These are phyloP conservation scores for Rosa chinensis DNA, from an alignment of 306 rosid genomes.

Conservation along the genomic window DNA sequence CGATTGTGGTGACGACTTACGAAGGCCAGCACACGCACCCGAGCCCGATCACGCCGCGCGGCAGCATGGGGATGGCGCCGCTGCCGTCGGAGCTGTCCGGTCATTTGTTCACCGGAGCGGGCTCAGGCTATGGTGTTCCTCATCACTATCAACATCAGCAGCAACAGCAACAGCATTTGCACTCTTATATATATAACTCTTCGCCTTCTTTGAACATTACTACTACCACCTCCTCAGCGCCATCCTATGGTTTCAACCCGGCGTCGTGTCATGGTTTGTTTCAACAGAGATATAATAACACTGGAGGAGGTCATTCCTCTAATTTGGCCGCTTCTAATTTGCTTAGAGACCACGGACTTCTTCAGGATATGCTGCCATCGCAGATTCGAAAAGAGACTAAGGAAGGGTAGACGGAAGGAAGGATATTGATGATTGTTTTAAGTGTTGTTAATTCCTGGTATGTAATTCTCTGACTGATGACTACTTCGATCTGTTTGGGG, in stretches of 20 bases:
- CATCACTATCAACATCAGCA: constrained; percentile 28
- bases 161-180: constrained; percentile 27
- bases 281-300: constrained; percentile 29
- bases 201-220: constrained; percentile 34
- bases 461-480: constrained; percentile 23
- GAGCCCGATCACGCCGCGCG: constrained; percentile 54
- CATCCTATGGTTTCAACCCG: constrained; percentile 11
- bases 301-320: constrained; percentile 21
- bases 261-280: constrained; percentile 29
- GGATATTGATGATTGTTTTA: constrained; percentile 9
- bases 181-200: constrained; percentile 34
- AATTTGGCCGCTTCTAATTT: constrained; percentile 21
- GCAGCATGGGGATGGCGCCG: constrained; percentile 40
- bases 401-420: constrained; percentile 16
- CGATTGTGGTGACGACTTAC: constrained; percentile 76
- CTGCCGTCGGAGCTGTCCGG: background rate
- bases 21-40: constrained; percentile 89
- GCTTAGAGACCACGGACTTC: constrained; percentile 71
- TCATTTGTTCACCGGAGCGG: background rate
- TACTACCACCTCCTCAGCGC: background rate
- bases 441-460: constrained; percentile 13
- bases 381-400: constrained; percentile 51
- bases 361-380: constrained; percentile 69
- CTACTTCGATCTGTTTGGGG: background rate
- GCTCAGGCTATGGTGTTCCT: background rate